Evolutionary conservation across 1,139 yeast genomes (phyloP).

Genomic region (Hyphopichia wangnamkhiaoensis): DNA sequence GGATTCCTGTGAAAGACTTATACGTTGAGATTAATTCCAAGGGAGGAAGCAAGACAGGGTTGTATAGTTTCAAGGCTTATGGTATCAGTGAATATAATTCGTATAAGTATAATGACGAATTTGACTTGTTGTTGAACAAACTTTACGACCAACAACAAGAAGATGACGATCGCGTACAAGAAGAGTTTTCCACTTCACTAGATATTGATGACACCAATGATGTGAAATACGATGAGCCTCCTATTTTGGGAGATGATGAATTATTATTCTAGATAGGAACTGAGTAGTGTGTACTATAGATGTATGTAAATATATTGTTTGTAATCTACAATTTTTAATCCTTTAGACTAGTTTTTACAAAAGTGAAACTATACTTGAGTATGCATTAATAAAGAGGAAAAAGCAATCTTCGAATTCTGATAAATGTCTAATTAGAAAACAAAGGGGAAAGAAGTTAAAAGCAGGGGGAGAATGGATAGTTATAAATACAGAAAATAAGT

Average conservation of each 20-base stretch:
- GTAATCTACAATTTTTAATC: too few species aligned
- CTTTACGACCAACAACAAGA: conserved; percentile 5
- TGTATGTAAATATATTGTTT: too few species aligned
- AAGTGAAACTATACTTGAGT: neutral
- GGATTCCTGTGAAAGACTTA: conserved; percentile 35
- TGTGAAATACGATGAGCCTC: neutral
- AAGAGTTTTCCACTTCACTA: neutral
- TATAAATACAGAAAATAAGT: too few species aligned
- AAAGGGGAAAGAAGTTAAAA: neutral
- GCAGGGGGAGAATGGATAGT: too few species aligned
- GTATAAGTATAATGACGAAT: conserved; percentile 26
- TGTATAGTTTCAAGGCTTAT: conserved; percentile 35
- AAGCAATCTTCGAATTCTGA: neutral
- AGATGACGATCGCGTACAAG: conserved; percentile 1
- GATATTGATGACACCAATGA: neutral
- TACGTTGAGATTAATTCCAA: conserved; percentile 32
- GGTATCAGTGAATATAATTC: conserved; percentile 40
- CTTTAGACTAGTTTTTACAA: too few species aligned
- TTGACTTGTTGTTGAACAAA: conserved; percentile 17
- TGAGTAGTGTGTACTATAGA: neutral
- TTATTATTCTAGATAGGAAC: conserved; percentile 1
- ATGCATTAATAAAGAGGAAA: neutral
- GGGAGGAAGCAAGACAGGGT: conserved; percentile 19
- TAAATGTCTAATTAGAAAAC: neutral
- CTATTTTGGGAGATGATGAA: conserved; percentile 5